Base-by-base conservation (phyloP, 805 yeast species). In the Kuraishia capsulata region DNA sequence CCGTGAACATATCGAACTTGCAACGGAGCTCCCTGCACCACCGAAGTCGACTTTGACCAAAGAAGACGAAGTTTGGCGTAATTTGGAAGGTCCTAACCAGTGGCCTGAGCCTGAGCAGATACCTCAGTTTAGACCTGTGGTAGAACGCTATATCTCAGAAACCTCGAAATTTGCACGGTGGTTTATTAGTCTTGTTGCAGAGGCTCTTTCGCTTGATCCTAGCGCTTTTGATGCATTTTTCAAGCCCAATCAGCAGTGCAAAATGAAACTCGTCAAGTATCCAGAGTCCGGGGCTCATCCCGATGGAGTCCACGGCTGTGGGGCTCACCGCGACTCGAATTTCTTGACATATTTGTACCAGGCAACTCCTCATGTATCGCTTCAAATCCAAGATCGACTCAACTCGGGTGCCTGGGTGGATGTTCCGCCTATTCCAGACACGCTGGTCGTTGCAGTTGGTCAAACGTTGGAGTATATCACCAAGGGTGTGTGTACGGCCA, bases 311-410 rank as follows among this genome's bases (percentile, higher is more conserved):
- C 79, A 73, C 46, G 82, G 81, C 1, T 72, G 68, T 14, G 83
- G 84, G 1, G 79, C 82, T 3, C 87, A 80, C 49, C 67, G 82
- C 41, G 88, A 81, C 48, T 72, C 78, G 3, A 82, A 76, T 39
- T 62, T 78, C 48, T 49, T 78, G 23, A 78, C 84, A 0, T 74
- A 65, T 50, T 74, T 79, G 10, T 71, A 67, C 45, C 83, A 78
- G 48, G 82, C 76, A 9, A 57, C 65, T 1, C 47, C 51, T 11
- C 68, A 64, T 39, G 48, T 57, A 36, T 64, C 70, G 5, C 51
- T 71, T 24, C 71, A 69, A 43, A 73, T 69, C 11, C 71, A 69
- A 43, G 65, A 64, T 40, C 67, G 63, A 50, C 35, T 34, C 36
- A 16, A 35, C 23, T 54, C 60, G 36, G 75, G 76, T 4, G 48